Percentiles rank a stretch among this genome's conserved stretches.
Evolutionary conservation across 345 rosid species (phyloP).

Genomic region (Heritiera littoralis): DNA sequence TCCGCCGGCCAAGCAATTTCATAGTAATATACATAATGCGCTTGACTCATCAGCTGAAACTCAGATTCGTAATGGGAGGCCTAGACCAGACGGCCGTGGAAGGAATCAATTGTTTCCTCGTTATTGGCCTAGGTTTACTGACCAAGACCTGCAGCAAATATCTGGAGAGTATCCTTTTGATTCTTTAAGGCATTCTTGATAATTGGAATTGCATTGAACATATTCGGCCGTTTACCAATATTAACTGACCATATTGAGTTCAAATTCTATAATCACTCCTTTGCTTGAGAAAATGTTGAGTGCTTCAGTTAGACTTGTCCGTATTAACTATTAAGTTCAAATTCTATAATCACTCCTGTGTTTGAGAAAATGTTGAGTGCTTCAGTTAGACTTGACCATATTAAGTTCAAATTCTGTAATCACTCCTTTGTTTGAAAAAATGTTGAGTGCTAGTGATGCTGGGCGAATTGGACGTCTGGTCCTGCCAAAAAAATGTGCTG

Average conservation of each 20-base stretch:
- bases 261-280: conserved; percentile 77
- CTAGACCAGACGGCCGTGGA: conserved; percentile 64
- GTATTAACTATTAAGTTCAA: conserved; percentile 50
- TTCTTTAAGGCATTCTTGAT: conserved; percentile 21
- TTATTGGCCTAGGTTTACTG: conserved; percentile 80
- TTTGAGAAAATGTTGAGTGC: conserved; percentile 84
- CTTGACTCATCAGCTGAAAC: conserved; percentile 50
- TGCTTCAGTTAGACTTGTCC: conserved; percentile 59
- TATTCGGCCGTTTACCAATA: neutral
- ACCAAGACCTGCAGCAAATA: conserved; percentile 66
- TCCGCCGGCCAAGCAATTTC: conserved; percentile 45
- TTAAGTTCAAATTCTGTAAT: conserved; percentile 75
- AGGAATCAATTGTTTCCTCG: conserved; percentile 74
- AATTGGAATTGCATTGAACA: conserved; percentile 16
- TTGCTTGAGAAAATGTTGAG: conserved; percentile 95
- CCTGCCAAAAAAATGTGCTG: conserved; percentile 95
- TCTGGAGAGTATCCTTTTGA: conserved; percentile 89
- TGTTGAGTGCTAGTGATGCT: conserved; percentile 94
- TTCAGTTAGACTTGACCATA: conserved; percentile 49
- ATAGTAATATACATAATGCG: conserved; percentile 48
- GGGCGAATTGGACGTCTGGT: conserved; percentile 87
- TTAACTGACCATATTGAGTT: conserved; percentile 53
- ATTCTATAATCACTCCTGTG: conserved; percentile 75
- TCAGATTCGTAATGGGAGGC: conserved; percentile 57
- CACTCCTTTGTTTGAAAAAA: conserved; percentile 92